Base-by-base conservation (phyloP, 2,329 filamentous ascomycete species). In the Neopestalotiopsis sp. region DNA sequence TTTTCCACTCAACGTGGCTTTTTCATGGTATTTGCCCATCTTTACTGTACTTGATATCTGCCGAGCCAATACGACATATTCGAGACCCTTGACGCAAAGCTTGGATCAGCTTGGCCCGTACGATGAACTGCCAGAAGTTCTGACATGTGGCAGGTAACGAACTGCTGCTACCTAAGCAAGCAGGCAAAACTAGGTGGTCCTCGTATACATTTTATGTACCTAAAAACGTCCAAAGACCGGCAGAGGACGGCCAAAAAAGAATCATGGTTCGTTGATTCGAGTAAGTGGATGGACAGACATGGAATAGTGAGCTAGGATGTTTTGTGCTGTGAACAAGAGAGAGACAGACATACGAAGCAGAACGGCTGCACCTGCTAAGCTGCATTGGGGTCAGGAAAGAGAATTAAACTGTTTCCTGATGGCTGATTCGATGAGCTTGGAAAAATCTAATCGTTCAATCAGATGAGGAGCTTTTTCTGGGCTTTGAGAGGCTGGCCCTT, bases 361-460 rank as follows among this genome's bases (percentile, higher is more conserved):
- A 20, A 9, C 14, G 45, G 45, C 42, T 9, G 38, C 24, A 59
- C 24, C 57, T 59, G 56, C 12, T 34, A 4, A 28, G 57, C 24
- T 17, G 57, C 24, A 59, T 6, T 17, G 24, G 30, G 57, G 13
- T 14, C 12, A 30, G 30, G 20, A 28, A 10, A 34, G 30, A 28
- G 57, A 59, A 14, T 20, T 13, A 59, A 59, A 49, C 2, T 14
- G 30, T 30, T 59, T 30, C 20, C 57, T 59, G 17, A 30, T 24
- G 17, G 14, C 42, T 56, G 17, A n/a, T 20, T 40, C 24, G 62
- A 34, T 40, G 64, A 38, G 32, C 49, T n/a, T 57, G 34, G 34
- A 45, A 12, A 66, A 63, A 66, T 20, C n/a, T 45, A 17, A 40
- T 66, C 45, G 58, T 67, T 56, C 58, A 30, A 56, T 30, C 52